Conservation (phyloP, 2,329 filamentous ascomycete genomes). For the Pseudogymnoascus sp. region DNA sequence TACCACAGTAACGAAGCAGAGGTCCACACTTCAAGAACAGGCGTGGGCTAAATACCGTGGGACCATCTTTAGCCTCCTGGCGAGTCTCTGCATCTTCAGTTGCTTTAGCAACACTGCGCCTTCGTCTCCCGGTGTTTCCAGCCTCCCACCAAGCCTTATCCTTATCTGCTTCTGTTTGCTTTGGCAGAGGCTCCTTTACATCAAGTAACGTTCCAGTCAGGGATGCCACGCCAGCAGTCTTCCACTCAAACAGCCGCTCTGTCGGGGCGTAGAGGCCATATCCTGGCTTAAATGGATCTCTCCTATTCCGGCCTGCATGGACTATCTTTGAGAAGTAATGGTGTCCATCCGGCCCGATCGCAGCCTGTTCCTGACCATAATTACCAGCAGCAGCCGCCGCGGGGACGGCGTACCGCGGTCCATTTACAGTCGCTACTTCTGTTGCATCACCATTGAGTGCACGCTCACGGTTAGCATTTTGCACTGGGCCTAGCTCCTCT, state of each 20-base stretch:
- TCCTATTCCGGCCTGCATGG: slow-evolving; percentile 17
- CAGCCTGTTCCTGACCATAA: slow-evolving; percentile 13
- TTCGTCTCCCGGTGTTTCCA: slow-evolving; percentile 35
- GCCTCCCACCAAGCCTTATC: slow-evolving; percentile 72
- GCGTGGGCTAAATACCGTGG: slow-evolving; percentile 71
- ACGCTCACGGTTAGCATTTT: not conserved
- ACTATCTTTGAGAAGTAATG: slow-evolving; percentile 25
- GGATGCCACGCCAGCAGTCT: slow-evolving; percentile 54
- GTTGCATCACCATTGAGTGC: not conserved
- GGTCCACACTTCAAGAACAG: slow-evolving; percentile 87
- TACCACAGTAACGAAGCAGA: slow-evolving; percentile 79
- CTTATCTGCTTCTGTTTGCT: slow-evolving; percentile 34
- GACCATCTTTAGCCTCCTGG: slow-evolving; percentile 18
- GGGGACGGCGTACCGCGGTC: slow-evolving; percentile 16
- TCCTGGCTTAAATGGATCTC: slow-evolving; percentile 32
- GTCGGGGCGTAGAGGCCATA: slow-evolving; percentile 50
- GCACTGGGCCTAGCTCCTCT: not conserved
- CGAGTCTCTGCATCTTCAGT: not conserved
- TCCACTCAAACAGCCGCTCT: slow-evolving; percentile 64
- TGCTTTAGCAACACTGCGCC: slow-evolving; percentile 19
- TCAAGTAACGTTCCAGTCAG: slow-evolving; percentile 49
- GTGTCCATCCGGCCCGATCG: slow-evolving; percentile 16
- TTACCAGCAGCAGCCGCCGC: slow-evolving; percentile 15
- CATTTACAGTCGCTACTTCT: slow-evolving; percentile 19
- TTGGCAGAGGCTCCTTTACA: slow-evolving; percentile 22